A percentile compares a stretch with the other conserved stretches of the same genome.
Conservation (phyloP, 2,329 filamentous ascomycete species). For the Amphichorda felina region DNA sequence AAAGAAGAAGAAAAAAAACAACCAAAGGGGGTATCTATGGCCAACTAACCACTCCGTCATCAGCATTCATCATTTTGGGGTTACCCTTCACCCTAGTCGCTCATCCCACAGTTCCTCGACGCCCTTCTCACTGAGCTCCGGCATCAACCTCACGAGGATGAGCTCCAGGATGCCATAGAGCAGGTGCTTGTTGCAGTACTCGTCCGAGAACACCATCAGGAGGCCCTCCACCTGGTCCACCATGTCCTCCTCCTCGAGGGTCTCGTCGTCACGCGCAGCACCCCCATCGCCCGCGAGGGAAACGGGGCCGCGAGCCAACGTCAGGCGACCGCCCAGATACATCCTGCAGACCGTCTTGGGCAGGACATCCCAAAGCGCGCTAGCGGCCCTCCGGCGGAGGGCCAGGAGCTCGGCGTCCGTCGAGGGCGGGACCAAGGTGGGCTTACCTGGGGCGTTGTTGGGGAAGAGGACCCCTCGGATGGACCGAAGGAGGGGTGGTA, state of each 20-base stretch:
- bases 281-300: conserved; percentile 7
- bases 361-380: conserved; percentile 37
- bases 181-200: conserved; percentile 87
- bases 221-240: conserved; percentile 51
- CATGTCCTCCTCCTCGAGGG: conserved; percentile 31
- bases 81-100: conserved; percentile 33
- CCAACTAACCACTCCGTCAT: too few species aligned
- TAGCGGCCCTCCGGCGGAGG: conserved; percentile 57
- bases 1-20: background rate
- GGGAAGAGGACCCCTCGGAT: conserved; percentile 76
- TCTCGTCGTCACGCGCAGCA: conserved; percentile 10
- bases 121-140: conserved; percentile 66
- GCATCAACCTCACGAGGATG: conserved; percentile 69
- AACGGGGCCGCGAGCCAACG: conserved; percentile 5
- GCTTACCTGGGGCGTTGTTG: conserved; percentile 62
- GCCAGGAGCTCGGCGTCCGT: conserved; percentile 45
- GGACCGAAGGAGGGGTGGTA: conserved; percentile 57
- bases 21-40: too few species aligned
- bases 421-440: conserved; percentile 47
- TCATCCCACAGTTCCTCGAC: conserved; percentile 64
- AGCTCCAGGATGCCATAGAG: conserved; percentile 75
- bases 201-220: conserved; percentile 65
- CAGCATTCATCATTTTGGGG: too few species aligned
- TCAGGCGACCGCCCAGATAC: conserved; percentile 33
- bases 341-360: conserved; percentile 34